These are phyloP conservation scores for Phytopythium oedochilum DNA, from an alignment of 352 stramenopile genomes.

Conservation along the genomic window DNA sequence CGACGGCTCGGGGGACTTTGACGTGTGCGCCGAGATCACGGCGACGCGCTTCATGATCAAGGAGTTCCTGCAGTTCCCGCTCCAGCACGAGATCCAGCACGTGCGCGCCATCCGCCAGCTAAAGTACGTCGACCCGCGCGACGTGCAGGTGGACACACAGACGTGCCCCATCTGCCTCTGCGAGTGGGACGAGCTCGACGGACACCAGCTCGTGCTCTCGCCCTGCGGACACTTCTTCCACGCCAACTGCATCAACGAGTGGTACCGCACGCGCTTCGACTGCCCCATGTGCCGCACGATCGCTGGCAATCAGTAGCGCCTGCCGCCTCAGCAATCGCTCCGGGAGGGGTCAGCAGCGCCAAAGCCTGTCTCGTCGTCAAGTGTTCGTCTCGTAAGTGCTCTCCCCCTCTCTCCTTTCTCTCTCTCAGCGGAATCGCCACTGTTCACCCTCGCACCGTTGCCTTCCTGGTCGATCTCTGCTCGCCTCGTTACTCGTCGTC, in stretches of 20 bases:
- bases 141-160: constrained; percentile 78
- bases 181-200: constrained; percentile 80
- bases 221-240: constrained; percentile 86
- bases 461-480: neutral
- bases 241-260: constrained; percentile 87
- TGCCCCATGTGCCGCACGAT: constrained; percentile 87
- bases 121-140: constrained; percentile 80
- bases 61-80: constrained; percentile 78
- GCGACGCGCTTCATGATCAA: constrained; percentile 71
- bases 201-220: constrained; percentile 76
- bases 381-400: no score
- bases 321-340: no score
- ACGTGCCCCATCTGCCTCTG: constrained; percentile 81
- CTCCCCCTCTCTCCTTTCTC: no score
- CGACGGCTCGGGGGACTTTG: constrained; percentile 23
- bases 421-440: no score
- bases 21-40: constrained; percentile 62
- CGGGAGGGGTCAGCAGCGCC: no score
- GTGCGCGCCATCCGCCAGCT: constrained; percentile 76
- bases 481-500: neutral
- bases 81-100: constrained; percentile 79
- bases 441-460: no score
- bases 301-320: constrained; percentile 38
- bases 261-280: constrained; percentile 85
- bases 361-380: no score